phyloP scores from a whole-genome alignment of 305 asterid species.

The Fraxinus velutina region DNA sequence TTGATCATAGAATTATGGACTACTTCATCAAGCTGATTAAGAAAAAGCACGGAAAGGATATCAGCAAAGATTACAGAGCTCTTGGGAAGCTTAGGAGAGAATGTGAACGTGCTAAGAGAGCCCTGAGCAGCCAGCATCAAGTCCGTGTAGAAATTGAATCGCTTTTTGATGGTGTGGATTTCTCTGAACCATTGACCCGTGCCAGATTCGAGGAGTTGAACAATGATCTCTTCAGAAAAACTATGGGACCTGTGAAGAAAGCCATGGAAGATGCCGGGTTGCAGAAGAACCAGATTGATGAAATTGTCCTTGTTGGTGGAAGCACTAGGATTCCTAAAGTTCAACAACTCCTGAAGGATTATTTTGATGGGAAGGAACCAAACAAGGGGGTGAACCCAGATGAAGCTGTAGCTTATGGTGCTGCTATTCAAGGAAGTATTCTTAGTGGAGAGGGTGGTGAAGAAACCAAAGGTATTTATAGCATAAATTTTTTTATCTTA shows the following conservation, averaged over 20 bases:
- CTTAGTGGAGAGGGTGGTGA: constrained; percentile 57
- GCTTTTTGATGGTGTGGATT: constrained; percentile 43
- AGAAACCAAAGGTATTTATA: constrained; percentile 47
- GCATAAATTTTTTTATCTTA: neutral
- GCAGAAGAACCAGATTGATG: constrained; percentile 25
- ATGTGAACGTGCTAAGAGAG: constrained; percentile 50
- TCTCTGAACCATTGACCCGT: constrained; percentile 51
- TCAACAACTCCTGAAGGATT: constrained; percentile 47
- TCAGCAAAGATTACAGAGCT: constrained; percentile 56
- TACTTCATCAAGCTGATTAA: constrained; percentile 44
- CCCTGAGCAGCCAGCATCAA: constrained; percentile 56
- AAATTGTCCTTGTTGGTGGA: constrained; percentile 57
- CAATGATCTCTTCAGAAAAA: constrained; percentile 49
- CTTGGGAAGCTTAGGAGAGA: constrained; percentile 56
- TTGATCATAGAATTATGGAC: constrained; percentile 52
- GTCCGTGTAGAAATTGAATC: constrained; percentile 53
- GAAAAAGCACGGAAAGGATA: constrained; percentile 54
- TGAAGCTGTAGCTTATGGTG: constrained; percentile 56
- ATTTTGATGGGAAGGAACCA: constrained; percentile 52
- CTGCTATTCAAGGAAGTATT: constrained; percentile 55
- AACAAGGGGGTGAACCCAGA: constrained; percentile 56
- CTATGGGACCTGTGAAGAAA: constrained; percentile 56
- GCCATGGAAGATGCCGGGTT: constrained; percentile 55
- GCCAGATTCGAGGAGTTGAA: constrained; percentile 54
- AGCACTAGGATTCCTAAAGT: constrained; percentile 57